phyloP scores from a whole-genome alignment of 768 basidiomycete species.

The Imleria badia region DNA sequence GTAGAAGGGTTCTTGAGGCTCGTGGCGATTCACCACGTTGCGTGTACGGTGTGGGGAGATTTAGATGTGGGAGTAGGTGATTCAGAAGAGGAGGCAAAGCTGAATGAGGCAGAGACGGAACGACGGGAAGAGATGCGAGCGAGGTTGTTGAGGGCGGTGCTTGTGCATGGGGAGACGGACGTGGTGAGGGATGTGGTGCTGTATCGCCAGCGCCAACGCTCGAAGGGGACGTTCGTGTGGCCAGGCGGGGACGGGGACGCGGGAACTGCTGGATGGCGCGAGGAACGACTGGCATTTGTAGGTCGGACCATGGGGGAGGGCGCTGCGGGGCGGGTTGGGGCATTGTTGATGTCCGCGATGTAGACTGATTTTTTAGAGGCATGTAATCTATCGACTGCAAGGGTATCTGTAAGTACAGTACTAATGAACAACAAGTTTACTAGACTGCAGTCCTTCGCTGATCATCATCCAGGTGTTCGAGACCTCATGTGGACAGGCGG shows the following conservation, averaged over 20 bases:
- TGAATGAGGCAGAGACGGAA: constrained; percentile 34
- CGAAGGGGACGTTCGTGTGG: constrained; percentile 35
- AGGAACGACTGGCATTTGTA: constrained; percentile 18
- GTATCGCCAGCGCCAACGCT: constrained; percentile 58
- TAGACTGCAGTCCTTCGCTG: no score
- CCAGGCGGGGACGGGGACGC: constrained; percentile 25
- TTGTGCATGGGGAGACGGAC: constrained; percentile 47
- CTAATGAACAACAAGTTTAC: no score
- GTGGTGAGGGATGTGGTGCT: constrained; percentile 52
- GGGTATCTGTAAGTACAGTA: no score
- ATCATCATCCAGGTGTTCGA: no score
- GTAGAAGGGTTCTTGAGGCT: constrained; percentile 60
- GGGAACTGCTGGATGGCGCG: constrained; percentile 7
- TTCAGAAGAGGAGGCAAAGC: neutral
- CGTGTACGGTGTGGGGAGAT: constrained; percentile 69
- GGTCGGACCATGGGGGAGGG: constrained; percentile 5
- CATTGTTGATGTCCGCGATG: constrained; percentile 1
- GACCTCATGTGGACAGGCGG: no score
- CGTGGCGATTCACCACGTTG: constrained; percentile 77
- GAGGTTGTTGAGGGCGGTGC: constrained; percentile 52
- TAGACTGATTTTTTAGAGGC: neutral
- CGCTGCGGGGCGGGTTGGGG: constrained; percentile 12
- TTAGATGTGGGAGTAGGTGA: constrained; percentile 29
- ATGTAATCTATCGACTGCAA: no score
- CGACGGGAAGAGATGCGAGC: constrained; percentile 23